Evolutionary conservation across 2,329 filamentous ascomycete species (phyloP).

Genomic region (Aspergillus ochraceus): DNA sequence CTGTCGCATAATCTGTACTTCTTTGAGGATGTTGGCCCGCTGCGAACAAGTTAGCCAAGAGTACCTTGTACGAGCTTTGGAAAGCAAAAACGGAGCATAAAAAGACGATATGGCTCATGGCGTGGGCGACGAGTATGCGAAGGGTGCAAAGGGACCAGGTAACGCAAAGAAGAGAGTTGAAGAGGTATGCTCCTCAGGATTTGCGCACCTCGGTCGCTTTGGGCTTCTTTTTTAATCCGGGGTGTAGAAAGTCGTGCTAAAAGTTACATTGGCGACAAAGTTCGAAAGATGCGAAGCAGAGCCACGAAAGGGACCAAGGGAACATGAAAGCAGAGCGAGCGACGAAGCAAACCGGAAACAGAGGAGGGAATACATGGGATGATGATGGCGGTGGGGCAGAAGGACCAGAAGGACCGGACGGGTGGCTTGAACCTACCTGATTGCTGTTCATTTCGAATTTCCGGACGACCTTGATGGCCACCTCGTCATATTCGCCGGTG

Average conservation of each 20-base stretch:
- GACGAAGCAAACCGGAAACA: slow-evolving; percentile 1
- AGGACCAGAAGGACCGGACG: neutral
- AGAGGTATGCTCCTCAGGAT: slow-evolving; percentile 12
- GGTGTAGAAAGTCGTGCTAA: slow-evolving; percentile 92
- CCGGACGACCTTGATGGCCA: slow-evolving; percentile 97
- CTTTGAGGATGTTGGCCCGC: slow-evolving; percentile 97
- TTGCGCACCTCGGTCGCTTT: slow-evolving; percentile 94
- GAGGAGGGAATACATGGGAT: slow-evolving; percentile 22
- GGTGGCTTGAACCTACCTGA: slow-evolving; percentile 70
- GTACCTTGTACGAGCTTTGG: neutral
- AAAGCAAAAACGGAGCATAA: neutral
- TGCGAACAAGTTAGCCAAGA: slow-evolving; percentile 46
- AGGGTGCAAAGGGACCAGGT: no score
- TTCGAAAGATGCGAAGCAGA: slow-evolving; percentile 16
- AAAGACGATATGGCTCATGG: slow-evolving; percentile 10
- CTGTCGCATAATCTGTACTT: slow-evolving; percentile 98
- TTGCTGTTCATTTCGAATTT: slow-evolving; percentile 99
- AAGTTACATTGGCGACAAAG: slow-evolving; percentile 51
- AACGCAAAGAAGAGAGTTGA: neutral
- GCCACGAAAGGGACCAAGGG: slow-evolving; percentile 4
- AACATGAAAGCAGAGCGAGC: neutral
- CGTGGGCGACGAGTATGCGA: neutral
- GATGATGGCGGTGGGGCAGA: slow-evolving; percentile 13
- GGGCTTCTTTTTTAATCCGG: slow-evolving; percentile 90
- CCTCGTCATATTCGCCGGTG: slow-evolving; percentile 70